Conservation (phyloP, 305 asterid species). For the Fraxinus paxiana region DNA sequence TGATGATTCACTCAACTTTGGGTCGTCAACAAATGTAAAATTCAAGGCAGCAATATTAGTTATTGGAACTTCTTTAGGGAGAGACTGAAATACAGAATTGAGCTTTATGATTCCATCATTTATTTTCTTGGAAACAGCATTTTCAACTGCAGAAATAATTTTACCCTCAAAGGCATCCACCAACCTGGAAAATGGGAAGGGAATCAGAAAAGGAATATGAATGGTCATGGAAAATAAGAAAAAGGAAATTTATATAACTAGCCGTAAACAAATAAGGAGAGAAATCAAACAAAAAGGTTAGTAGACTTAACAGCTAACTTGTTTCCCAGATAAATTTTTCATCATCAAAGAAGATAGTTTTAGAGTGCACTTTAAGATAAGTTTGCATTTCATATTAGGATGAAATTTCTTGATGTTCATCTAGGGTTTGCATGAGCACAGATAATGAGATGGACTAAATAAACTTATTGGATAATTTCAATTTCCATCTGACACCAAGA, state of each 20-base stretch:
- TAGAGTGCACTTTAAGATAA: not conserved
- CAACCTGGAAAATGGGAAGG: constrained; percentile 46
- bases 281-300: not conserved
- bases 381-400: constrained; percentile 1
- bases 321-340: not conserved
- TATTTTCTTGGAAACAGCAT: constrained; percentile 57
- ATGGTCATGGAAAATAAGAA: not conserved
- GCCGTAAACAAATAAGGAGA: not conserved
- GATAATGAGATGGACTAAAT: not conserved
- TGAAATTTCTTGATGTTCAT: not conserved
- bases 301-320: not conserved
- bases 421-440: not conserved
- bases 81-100: constrained; percentile 56
- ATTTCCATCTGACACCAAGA: not conserved
- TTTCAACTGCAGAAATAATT: constrained; percentile 65
- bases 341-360: not conserved
- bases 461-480: not conserved
- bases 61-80: constrained; percentile 73
- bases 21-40: constrained; percentile 63
- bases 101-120: constrained; percentile 48
- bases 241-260: not conserved
- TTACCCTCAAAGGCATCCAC: constrained; percentile 65
- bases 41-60: constrained; percentile 53
- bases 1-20: constrained; percentile 52
- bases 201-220: not conserved